Evolutionary conservation across 1,139 yeast genomes (phyloP), one percentile per base, ranked within the genome.

Genomic region (Kazachstania sp.): DNA sequence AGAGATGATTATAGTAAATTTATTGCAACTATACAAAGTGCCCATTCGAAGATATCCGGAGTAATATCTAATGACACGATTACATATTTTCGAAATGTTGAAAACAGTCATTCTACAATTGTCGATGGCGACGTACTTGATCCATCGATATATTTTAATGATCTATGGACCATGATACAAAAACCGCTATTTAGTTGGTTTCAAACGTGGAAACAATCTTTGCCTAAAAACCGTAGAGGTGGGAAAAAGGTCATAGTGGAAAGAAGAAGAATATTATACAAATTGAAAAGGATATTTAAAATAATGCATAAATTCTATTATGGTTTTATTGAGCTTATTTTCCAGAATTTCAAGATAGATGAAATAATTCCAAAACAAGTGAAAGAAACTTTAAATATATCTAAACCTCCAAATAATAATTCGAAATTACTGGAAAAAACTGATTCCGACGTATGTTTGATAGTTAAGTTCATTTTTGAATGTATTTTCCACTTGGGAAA

Each of bases 261-360:
- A 34, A 16, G 43, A 12, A 41, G 49, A 20, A 37, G 16, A 35
- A 12, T 47, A 31, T 19, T 20, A 6, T 3, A 26, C 13, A 41
- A 34, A 38, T 20, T 41, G n/a, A 35, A 9, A 13, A 41, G 32
- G 12, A 7, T 41, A 2, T 48, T 46, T 34, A 48, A 76, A 69
- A 15, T 71, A 4, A 44, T 39, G n/a, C 51, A 48, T 20, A 32
- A 23, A 18, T 43, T 46, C 29, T 48, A 48, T 32, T 48, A 48
- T 28, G 13, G 23, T 4, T 32, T 41, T 16, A 34, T 48, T n/a
- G 51, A 48, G 31, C 18, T n/a, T 9, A 13, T 48, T 3, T 20
- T 26, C 3, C 19, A 2, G 13, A 28, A 18, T 9, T 36, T 32
- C 29, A 43, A 48, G 7, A 35, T 34, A 9, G 15, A 20, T 8